Conservation (phyloP, 306 rosid genomes). For the Prunus mume region DNA sequence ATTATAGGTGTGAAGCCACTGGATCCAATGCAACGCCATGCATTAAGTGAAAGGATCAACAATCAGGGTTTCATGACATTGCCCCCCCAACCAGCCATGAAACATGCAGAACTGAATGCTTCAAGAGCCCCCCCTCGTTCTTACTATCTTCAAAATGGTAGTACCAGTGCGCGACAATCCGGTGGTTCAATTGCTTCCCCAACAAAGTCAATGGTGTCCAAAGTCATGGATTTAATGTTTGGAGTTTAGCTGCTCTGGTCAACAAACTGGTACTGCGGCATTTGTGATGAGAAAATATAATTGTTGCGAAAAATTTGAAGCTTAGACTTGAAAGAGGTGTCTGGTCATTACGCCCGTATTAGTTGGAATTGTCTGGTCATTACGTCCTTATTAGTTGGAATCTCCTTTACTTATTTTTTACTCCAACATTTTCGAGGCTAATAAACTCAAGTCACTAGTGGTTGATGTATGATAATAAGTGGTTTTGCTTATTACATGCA, state of each 20-base stretch:
- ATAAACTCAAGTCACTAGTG: neutral
- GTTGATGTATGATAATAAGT: conserved; percentile 4
- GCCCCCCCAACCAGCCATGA: conserved; percentile 56
- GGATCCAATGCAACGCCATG: conserved; percentile 92
- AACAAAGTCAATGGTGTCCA: conserved; percentile 77
- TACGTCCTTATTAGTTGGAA: neutral
- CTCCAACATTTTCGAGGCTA: neutral
- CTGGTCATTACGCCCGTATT: neutral
- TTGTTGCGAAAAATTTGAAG: conserved; percentile 17
- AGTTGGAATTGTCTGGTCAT: neutral
- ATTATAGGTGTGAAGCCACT: conserved; percentile 88
- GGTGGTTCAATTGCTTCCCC: conserved; percentile 95
- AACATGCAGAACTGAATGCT: conserved; percentile 49
- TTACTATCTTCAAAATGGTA: conserved; percentile 76
- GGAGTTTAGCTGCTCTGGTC: conserved; percentile 55
- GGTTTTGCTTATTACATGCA: neutral
- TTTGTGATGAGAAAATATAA: conserved; percentile 29
- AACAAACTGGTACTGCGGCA: neutral
- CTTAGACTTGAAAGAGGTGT: conserved; percentile 16
- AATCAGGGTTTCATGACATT: conserved; percentile 75
- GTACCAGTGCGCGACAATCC: conserved; percentile 47
- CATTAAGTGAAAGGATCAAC: conserved; percentile 60
- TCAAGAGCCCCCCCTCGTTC: conserved; percentile 46
- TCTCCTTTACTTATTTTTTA: neutral
- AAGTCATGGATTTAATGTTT: conserved; percentile 92